Evolutionary conservation across 805 yeast genomes (phyloP), one percentile per base, ranked within the genome.

Genomic region (Wickerhamomyces mucosus): DNA sequence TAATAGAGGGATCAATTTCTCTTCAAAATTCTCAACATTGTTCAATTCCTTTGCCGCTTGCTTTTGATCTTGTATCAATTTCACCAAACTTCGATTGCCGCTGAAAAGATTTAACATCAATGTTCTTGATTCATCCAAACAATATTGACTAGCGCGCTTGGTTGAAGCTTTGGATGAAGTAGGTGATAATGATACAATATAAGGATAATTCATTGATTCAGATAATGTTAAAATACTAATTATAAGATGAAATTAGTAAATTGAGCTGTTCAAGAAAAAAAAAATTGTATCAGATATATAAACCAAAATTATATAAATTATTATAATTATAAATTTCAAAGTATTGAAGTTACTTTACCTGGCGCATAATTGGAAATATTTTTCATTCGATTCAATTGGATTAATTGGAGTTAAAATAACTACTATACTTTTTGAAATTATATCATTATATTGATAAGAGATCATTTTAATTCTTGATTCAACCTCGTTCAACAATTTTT

Each of bases 301-400:
- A n/a, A n/a, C n/a, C n/a, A n/a, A n/a, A n/a, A n/a, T n/a, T n/a
- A n/a, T n/a, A n/a, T n/a, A n/a, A n/a, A n/a, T n/a, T n/a, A n/a
- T n/a, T n/a, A n/a, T n/a, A n/a, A n/a, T n/a, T n/a, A n/a, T n/a
- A n/a, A n/a, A n/a, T n/a, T n/a, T n/a, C n/a, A n/a, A n/a, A n/a
- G n/a, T n/a, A n/a, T n/a, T n/a, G n/a, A n/a, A 30, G 15, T 20
- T 15, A 18, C 21, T 33, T 15, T 18, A 34, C 41, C 23, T 15
- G 32, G 41, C 38, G 29, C 36, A 26, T 14, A 34, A 20, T 18
- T 21, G 27, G 22, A 29, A 38, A 24, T 29, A 32, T 5, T n/a
- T 24, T 8, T 18, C 18, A 13, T 35, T 38, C n/a, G n/a, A 8
- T 19, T 23, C 30, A 38, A 28, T 6, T 30, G 27, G 6, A n/a